A percentile compares a stretch with the other conserved stretches of the same genome.
Conservation (phyloP, 1,284 basidiomycete species). For the Cutaneotrichosporon spelunceum region DNA sequence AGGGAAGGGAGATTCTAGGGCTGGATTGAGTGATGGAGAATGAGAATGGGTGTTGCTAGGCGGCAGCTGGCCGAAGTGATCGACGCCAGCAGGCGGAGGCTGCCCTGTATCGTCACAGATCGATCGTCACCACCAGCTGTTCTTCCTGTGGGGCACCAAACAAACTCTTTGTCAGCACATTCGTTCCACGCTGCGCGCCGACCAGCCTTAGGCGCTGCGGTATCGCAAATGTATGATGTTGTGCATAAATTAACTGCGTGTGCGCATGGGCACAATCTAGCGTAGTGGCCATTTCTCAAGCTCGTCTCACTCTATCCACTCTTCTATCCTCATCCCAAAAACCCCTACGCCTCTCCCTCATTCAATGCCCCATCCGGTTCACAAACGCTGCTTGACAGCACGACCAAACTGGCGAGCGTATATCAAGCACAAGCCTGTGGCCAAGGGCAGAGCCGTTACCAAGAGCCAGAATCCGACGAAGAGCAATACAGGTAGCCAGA, state of each 20-base stretch:
- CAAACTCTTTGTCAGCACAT: background rate
- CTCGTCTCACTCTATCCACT: background rate
- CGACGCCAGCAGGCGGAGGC: background rate
- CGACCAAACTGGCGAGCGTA: constrained; percentile 44
- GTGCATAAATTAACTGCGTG: background rate
- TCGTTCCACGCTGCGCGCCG: background rate
- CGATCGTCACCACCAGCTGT: background rate
- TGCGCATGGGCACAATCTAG: background rate
- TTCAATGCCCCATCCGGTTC: background rate
- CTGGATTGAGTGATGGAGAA: background rate
- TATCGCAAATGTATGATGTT: background rate
- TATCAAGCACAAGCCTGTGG: constrained; percentile 44
- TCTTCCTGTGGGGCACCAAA: constrained; percentile 1
- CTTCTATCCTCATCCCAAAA: background rate
- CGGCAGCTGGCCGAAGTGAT: background rate
- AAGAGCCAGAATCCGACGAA: constrained; percentile 50
- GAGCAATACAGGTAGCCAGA: constrained; percentile 85
- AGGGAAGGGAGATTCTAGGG: background rate
- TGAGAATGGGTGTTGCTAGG: background rate
- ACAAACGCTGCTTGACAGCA: constrained; percentile 42
- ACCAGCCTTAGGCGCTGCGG: too few species aligned
- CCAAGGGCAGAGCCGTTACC: constrained; percentile 46
- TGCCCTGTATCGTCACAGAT: background rate
- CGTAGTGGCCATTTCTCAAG: background rate
- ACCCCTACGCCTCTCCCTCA: background rate